phyloP scores from a whole-genome alignment of 192 early-diverging fungal genomes.

The Thamnidium elegans region DNA sequence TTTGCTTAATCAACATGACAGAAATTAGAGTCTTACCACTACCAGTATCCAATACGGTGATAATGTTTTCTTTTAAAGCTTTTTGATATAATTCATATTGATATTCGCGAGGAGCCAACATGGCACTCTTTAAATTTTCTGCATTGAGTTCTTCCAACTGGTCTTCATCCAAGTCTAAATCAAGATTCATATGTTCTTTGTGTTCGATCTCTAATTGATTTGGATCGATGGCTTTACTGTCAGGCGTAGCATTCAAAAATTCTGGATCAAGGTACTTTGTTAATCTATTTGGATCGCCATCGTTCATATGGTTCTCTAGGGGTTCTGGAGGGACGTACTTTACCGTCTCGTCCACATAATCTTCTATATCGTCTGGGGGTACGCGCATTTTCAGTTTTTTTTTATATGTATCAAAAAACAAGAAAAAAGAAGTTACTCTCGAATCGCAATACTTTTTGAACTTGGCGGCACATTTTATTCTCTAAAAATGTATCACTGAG shows the following conservation, averaged over 20 bases:
- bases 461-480: too few species aligned
- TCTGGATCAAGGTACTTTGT: constrained; percentile 19
- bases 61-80: constrained; percentile 71
- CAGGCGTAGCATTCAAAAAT: constrained; percentile 17
- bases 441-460: too few species aligned
- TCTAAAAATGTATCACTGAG: too few species aligned
- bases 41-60: constrained; percentile 91
- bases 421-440: background rate
- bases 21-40: constrained; percentile 92
- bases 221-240: background rate
- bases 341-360: constrained; percentile 6
- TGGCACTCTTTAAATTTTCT: background rate
- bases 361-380: background rate
- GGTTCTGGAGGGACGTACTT: background rate
- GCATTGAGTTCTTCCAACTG: constrained; percentile 5
- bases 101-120: constrained; percentile 66
- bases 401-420: background rate
- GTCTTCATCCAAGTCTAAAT: constrained; percentile 11
- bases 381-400: too few species aligned
- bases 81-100: constrained; percentile 72
- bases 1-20: constrained; percentile 80
- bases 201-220: constrained; percentile 5
- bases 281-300: background rate
- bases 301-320: constrained; percentile 24
- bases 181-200: constrained; percentile 19